phyloP scores from a whole-genome alignment of 129 eudicot genomes.

The Cynara cardunculus region DNA sequence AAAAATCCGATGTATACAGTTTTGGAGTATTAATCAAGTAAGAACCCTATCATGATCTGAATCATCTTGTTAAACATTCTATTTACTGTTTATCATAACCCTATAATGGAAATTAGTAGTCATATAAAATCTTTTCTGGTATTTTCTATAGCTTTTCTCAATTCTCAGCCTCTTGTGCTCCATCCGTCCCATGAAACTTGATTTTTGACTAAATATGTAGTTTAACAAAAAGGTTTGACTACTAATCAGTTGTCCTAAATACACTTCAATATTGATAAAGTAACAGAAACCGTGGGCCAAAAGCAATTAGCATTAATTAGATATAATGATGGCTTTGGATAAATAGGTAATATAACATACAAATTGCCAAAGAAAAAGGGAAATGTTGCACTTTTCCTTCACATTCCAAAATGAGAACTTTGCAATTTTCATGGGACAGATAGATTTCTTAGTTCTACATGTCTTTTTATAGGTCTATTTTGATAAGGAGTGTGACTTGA shows the following conservation, averaged over 20 bases:
- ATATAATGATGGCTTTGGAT: background rate
- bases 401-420: background rate
- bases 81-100: background rate
- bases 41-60: slow-evolving; percentile 19
- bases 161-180: background rate
- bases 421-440: background rate
- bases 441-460: background rate
- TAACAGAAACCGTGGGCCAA: background rate
- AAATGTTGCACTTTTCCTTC: background rate
- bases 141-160: background rate
- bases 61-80: slow-evolving; percentile 1
- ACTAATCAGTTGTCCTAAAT: background rate
- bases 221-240: background rate
- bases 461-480: background rate
- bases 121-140: background rate
- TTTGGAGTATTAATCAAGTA: slow-evolving; percentile 89
- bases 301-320: background rate
- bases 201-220: background rate
- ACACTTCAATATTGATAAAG: background rate
- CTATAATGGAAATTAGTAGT: background rate
- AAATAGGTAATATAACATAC: background rate
- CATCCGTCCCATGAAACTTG: background rate
- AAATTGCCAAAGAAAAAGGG: background rate
- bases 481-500: background rate
- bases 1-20: slow-evolving; percentile 91